Evolutionary conservation across 2,329 filamentous ascomycete species (phyloP).

Genomic region (Aspergillus hortae): DNA sequence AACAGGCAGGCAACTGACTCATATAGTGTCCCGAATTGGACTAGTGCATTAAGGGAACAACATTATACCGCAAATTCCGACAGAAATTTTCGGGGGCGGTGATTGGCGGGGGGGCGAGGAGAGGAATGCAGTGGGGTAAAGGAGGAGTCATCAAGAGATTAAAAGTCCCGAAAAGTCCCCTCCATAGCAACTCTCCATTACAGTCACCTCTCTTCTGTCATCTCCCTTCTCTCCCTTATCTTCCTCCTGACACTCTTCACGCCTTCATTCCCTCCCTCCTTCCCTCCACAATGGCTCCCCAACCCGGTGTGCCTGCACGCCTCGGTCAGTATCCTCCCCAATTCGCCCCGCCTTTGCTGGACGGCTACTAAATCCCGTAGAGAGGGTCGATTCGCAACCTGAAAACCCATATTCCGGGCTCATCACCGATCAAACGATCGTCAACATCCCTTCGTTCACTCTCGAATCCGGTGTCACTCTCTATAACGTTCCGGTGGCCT

Average conservation of each 20-base stretch:
- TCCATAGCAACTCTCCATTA: not conserved
- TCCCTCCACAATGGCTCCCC: conserved; percentile 21
- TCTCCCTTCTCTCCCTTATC: not conserved
- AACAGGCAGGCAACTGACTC: not conserved
- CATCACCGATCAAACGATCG: conserved; percentile 84
- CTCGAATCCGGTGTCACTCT: conserved; percentile 88
- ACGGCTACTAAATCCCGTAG: conserved; percentile 54
- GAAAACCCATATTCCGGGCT: conserved; percentile 88
- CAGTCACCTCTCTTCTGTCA: not conserved
- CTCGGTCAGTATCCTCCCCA: conserved; percentile 37
- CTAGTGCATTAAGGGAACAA: not conserved
- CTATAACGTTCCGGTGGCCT: conserved; percentile 66
- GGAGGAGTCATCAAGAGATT: not conserved
- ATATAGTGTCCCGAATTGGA: not conserved
- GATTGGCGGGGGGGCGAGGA: not conserved
- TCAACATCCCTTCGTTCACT: conserved; percentile 81
- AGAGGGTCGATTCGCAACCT: conserved; percentile 60
- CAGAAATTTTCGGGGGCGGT: not conserved
- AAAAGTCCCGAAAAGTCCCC: not conserved
- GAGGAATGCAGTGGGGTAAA: not conserved
- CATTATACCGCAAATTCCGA: not conserved
- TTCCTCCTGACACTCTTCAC: not conserved
- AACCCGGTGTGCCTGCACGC: conserved; percentile 18
- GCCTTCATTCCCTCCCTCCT: not conserved
- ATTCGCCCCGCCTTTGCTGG: conserved; percentile 9